Evolutionary conservation across 2,329 filamentous ascomycete species (phyloP).

Genomic region (Ophiocordyceps australis): DNA sequence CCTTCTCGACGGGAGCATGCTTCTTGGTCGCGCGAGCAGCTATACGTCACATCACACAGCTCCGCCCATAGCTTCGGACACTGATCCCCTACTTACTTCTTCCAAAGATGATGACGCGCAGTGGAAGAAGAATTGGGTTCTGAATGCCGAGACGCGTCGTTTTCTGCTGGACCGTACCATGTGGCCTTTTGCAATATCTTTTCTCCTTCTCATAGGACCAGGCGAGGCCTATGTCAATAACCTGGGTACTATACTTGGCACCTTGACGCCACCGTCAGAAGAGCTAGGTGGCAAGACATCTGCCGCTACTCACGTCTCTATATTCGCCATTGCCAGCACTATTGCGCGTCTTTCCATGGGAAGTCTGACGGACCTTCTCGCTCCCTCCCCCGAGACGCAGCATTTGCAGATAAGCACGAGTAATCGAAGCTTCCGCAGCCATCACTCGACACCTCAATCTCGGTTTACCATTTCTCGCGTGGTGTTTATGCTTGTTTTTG

Average conservation of each 20-base stretch:
- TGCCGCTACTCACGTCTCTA: conserved; percentile 77
- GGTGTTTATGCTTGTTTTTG: conserved; percentile 59
- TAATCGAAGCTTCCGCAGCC: no score
- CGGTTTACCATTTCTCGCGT: conserved; percentile 57
- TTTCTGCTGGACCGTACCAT: conserved; percentile 84
- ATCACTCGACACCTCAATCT: conserved; percentile 9
- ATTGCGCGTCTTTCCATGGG: conserved; percentile 80
- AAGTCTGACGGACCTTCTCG: conserved; percentile 73
- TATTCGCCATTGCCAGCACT: conserved; percentile 80
- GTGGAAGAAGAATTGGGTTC: conserved; percentile 71
- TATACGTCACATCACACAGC: conserved; percentile 58
- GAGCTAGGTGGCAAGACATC: conserved; percentile 30
- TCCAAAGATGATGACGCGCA: conserved; percentile 27
- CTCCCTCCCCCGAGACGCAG: conserved; percentile 44
- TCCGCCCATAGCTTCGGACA: conserved; percentile 26
- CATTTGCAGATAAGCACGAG: conserved; percentile 26
- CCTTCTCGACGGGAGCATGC: conserved; percentile 54
- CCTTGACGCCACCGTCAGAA: conserved; percentile 46
- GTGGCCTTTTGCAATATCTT: conserved; percentile 85
- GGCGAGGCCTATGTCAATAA: conserved; percentile 99
- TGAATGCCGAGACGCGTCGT: conserved; percentile 75
- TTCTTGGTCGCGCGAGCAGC: conserved; percentile 38
- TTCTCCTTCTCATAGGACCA: conserved; percentile 83
- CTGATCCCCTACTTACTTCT: conserved; percentile 19
- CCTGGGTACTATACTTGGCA: conserved; percentile 81